Evolutionary conservation across 2,329 filamentous ascomycete species (phyloP).

Genomic region (Trichophyton simii): DNA sequence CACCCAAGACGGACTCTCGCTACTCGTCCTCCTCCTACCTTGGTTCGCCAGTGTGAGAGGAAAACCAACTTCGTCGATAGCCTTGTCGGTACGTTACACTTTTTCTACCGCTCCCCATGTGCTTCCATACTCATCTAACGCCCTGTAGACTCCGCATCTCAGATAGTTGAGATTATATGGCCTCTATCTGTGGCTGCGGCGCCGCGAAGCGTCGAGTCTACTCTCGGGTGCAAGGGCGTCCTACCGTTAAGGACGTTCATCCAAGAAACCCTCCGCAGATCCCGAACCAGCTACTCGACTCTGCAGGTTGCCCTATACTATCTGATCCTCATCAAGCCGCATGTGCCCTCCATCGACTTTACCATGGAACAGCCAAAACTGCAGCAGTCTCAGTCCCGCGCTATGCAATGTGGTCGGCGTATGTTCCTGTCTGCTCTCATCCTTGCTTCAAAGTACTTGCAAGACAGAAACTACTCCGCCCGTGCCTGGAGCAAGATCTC

Average conservation of each 20-base stretch:
- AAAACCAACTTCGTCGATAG: conserved; percentile 93
- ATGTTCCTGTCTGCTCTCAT: conserved; percentile 96
- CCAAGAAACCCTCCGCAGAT: conserved; percentile 88
- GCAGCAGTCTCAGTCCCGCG: conserved; percentile 52
- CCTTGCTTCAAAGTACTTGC: conserved; percentile 91
- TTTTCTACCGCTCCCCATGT: conserved; percentile 21
- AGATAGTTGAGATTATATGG: conserved; percentile 97
- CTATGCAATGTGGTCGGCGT: conserved; percentile 85
- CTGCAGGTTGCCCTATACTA: conserved; percentile 96
- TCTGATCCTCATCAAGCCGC: conserved; percentile 81
- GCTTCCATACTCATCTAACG: conserved; percentile 21
- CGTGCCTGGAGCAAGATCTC: conserved; percentile 99
- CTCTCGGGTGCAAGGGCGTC: conserved; percentile 57
- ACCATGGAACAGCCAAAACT: conserved; percentile 74
- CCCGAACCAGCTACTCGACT: conserved; percentile 92
- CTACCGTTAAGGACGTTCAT: conserved; percentile 90
- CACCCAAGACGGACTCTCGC: conserved; percentile 36
- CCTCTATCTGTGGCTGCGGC: conserved; percentile 72
- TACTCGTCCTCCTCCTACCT: conserved; percentile 55
- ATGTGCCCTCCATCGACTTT: conserved; percentile 69
- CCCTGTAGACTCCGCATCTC: conserved; percentile 75
- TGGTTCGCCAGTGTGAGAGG: conserved; percentile 78
- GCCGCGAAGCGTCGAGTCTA: conserved; percentile 48
- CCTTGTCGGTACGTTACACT: conserved; percentile 75
- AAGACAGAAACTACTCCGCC: conserved; percentile 95